Percentiles rank a stretch among this genome's conserved stretches.
phyloP scores from a whole-genome alignment of 2,329 filamentous ascomycete genomes.

The Apiospora koreana region DNA sequence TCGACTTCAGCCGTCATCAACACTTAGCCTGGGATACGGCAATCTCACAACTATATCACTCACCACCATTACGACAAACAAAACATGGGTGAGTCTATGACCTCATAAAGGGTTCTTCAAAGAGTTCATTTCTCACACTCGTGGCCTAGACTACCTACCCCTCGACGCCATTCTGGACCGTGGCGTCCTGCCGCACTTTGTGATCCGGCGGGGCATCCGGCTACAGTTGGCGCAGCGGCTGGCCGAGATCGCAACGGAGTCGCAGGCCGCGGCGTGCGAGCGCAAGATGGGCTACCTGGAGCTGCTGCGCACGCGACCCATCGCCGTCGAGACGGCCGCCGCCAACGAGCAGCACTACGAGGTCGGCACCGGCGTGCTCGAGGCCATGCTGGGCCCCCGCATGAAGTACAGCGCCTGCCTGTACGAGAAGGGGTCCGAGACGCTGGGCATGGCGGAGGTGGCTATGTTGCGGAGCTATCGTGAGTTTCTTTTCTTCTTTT shows the following conservation, averaged over 20 bases:
- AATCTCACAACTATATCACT: neutral
- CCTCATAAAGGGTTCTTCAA: neutral
- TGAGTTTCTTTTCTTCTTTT: neutral
- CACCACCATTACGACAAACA: neutral
- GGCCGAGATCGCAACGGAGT: conserved; percentile 52
- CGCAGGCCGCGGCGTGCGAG: conserved; percentile 52
- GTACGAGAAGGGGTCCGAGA: conserved; percentile 63
- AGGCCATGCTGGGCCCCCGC: conserved; percentile 61
- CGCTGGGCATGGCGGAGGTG: conserved; percentile 65
- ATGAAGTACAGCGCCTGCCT: conserved; percentile 75
- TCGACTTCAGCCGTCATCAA: too few species aligned
- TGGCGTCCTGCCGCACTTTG: conserved; percentile 62
- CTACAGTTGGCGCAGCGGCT: conserved; percentile 65
- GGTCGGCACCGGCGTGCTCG: conserved; percentile 65
- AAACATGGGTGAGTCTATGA: conserved; percentile 4
- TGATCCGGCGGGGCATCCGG: conserved; percentile 67
- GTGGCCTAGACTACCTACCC: neutral
- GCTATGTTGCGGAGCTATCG: conserved; percentile 64
- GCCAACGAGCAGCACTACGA: conserved; percentile 75
- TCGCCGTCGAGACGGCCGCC: conserved; percentile 66
- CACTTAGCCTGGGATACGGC: neutral
- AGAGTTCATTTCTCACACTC: neutral
- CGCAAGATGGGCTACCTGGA: conserved; percentile 66
- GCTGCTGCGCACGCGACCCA: conserved; percentile 58
- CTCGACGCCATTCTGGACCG: conserved; percentile 53